Evolutionary conservation across 2,329 filamentous ascomycete species (phyloP), one percentile per base, ranked within the genome.

Genomic region (Penicillium sclerotiorum): DNA sequence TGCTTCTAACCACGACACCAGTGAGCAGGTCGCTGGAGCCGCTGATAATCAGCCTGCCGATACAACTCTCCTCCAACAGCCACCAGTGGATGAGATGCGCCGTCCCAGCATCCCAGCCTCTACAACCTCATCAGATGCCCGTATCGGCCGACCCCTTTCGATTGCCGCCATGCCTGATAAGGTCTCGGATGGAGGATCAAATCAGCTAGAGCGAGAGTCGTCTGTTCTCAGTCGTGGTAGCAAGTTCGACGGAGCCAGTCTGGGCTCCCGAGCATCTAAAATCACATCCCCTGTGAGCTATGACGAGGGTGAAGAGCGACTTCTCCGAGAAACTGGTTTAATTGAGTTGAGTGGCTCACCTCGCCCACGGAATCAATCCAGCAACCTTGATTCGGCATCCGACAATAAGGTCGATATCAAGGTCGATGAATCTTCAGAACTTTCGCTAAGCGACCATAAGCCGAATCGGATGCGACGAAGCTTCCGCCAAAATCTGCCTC

Each of bases 381-480:
- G 67, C 8, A 67, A 72, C 2, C 73, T 70, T 44, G 75, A 76
- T 23, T 62, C 64, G 6, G 78, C 77, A 15, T 71, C 73, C 21
- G 73, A 73, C 9, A 63, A 66, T 2, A 73, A 76, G 20, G 53
- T 70, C 58, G 64, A 65, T 51, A 63, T 66, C 3, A 73, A 76
- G 20, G 53, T 70, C 58, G 64, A 65, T 51, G 62, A 74, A 63
- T 52, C 70, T 53, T 49, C 68, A 57, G 58, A 76, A 57, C 30
- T 66, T 55, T 46, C 68, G 53, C 49, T 76, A 64, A 77, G 80
- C 25, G 81, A 78, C 44, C 71, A 77, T 17, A 38, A 23, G 37
- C 84, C 87, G 36, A 80, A 78, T 56, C 85, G 79, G 49, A 90
- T 92, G 43, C 86, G 93, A 20, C 86, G 91, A 54, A 96, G 91